A percentile compares a stretch with the other conserved stretches of the same genome.
Evolutionary conservation across 1,284 basidiomycete genomes (phyloP).

Genomic region (Spongispora temasekensis): DNA sequence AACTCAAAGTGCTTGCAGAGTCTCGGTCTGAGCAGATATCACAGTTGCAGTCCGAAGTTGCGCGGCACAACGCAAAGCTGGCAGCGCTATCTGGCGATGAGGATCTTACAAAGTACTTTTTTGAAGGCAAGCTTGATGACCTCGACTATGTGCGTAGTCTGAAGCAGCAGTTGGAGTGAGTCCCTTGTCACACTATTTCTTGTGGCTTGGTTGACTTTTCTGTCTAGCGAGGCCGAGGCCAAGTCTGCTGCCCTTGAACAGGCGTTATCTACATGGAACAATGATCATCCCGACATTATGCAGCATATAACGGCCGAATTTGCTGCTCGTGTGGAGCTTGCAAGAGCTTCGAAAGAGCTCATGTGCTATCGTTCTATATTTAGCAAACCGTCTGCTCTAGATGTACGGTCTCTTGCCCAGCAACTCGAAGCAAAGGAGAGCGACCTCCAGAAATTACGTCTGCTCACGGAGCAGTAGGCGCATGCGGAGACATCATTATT

Average conservation of each 20-base stretch:
- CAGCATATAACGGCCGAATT: constrained; percentile 53
- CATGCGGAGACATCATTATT: constrained; percentile 78
- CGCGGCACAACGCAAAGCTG: constrained; percentile 73
- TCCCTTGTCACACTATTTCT: too few species aligned
- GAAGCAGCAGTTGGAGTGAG: constrained; percentile 61
- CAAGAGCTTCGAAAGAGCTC: constrained; percentile 48
- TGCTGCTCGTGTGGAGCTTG: constrained; percentile 54
- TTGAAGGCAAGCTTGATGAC: constrained; percentile 58
- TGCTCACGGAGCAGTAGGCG: constrained; percentile 53
- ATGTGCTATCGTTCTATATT: constrained; percentile 63
- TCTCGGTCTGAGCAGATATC: constrained; percentile 77
- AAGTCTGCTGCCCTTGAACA: constrained; percentile 54
- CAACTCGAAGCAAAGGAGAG: constrained; percentile 65
- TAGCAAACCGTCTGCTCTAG: constrained; percentile 56
- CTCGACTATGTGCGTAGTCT: constrained; percentile 65
- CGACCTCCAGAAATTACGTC: constrained; percentile 57
- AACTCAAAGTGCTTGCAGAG: constrained; percentile 72
- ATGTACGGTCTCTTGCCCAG: constrained; percentile 51
- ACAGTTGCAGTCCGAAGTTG: constrained; percentile 74
- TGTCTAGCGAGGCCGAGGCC: constrained; percentile 54
- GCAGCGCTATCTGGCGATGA: constrained; percentile 75
- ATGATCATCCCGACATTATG: constrained; percentile 50
- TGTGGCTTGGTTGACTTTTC: constrained; percentile 2
- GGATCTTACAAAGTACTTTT: constrained; percentile 73
- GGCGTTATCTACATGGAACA: constrained; percentile 45